Evolutionary conservation across 2,329 filamentous ascomycete genomes (phyloP).

Genomic region (Cyanodermella asteris): DNA sequence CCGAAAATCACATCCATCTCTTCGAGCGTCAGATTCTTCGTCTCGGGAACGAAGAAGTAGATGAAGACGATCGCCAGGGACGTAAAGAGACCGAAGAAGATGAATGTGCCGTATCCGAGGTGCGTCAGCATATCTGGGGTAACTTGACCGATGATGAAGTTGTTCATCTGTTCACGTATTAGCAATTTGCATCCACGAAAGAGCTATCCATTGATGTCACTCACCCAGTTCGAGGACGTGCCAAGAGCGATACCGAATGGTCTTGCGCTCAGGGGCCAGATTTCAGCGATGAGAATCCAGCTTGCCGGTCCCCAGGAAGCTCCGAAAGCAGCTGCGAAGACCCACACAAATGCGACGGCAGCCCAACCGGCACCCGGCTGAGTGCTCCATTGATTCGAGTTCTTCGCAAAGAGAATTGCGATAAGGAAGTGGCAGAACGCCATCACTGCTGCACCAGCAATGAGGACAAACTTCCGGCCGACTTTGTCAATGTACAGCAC

Average conservation of each 20-base stretch:
- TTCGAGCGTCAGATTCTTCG: slow-evolving; percentile 23
- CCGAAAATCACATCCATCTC: slow-evolving; percentile 47
- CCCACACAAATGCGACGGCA: slow-evolving; percentile 37
- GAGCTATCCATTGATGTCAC: slow-evolving; percentile 6
- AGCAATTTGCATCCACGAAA: slow-evolving; percentile 1
- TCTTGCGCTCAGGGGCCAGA: slow-evolving; percentile 49
- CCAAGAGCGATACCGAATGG: slow-evolving; percentile 51
- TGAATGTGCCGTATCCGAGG: slow-evolving; percentile 50
- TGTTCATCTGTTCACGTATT: slow-evolving; percentile 27
- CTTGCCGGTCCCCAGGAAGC: slow-evolving; percentile 45
- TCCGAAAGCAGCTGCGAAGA: slow-evolving; percentile 54
- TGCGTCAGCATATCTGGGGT: slow-evolving; percentile 43
- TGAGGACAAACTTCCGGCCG: slow-evolving; percentile 19
- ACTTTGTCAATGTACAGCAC: slow-evolving; percentile 20
- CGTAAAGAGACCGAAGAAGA: slow-evolving; percentile 46
- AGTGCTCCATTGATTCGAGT: slow-evolving; percentile 33
- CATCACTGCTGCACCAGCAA: slow-evolving; percentile 43
- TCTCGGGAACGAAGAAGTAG: slow-evolving; percentile 30
- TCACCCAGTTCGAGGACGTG: slow-evolving; percentile 40
- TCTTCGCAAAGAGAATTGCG: slow-evolving; percentile 43
- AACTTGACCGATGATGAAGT: slow-evolving; percentile 43
- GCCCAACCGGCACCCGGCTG: slow-evolving; percentile 47
- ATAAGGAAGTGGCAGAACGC: slow-evolving; percentile 49
- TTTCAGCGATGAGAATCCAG: slow-evolving; percentile 55
- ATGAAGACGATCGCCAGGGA: slow-evolving; percentile 36